Evolutionary conservation across 2,329 filamentous ascomycete species (phyloP).

Genomic region (Periconia sp.): DNA sequence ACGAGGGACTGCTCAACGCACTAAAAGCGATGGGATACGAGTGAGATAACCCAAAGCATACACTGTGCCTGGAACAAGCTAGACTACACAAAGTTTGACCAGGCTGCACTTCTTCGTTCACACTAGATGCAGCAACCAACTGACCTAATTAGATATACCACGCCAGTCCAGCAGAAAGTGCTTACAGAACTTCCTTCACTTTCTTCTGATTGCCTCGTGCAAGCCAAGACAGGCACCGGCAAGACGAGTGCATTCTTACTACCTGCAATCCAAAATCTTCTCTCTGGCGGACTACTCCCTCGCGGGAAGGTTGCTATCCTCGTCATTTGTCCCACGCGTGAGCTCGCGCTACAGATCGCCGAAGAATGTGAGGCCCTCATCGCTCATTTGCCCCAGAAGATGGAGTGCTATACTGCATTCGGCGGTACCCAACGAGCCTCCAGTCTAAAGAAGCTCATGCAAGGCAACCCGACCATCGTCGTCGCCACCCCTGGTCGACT

Average conservation of each 20-base stretch:
- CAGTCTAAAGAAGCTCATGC: conserved; percentile 41
- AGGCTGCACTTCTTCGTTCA: too few relatives aligned
- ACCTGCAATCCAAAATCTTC: conserved; percentile 54
- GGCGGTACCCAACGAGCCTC: conserved; percentile 46
- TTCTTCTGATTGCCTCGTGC: conserved; percentile 60
- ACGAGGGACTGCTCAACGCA: conserved; percentile 35
- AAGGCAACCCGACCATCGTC: conserved; percentile 49
- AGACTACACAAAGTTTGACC: too few relatives aligned
- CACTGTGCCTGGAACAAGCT: too few relatives aligned
- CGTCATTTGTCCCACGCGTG: conserved; percentile 56
- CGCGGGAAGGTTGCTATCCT: conserved; percentile 52
- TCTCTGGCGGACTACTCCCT: conserved; percentile 39
- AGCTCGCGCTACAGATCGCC: conserved; percentile 59
- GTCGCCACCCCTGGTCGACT: conserved; percentile 57
- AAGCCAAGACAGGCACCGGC: conserved; percentile 59
- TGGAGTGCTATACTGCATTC: conserved; percentile 55
- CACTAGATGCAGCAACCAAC: conserved; percentile 5
- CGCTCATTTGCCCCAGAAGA: conserved; percentile 43
- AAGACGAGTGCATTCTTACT: conserved; percentile 58
- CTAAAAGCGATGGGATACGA: conserved; percentile 47
- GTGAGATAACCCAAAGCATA: conserved; percentile 23
- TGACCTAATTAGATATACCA: conserved; percentile 50
- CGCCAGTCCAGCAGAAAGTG: conserved; percentile 61
- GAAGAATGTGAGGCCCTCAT: conserved; percentile 53
- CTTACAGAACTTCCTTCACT: conserved; percentile 57